These are phyloP conservation scores for Iberis amara DNA, from an alignment of 441 rosid species.

Conservation along the genomic window DNA sequence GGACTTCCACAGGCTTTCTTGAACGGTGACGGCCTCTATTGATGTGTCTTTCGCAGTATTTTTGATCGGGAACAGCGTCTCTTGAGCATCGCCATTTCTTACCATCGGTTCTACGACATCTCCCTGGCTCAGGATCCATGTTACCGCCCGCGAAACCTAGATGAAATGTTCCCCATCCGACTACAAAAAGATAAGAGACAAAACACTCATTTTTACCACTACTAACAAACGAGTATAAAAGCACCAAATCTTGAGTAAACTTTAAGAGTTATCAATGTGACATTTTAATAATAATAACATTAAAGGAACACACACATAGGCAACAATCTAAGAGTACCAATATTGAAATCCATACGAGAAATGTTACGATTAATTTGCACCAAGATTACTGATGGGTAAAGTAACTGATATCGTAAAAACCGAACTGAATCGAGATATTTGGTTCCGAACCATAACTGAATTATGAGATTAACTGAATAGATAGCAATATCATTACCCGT, in stretches of 20 bases:
- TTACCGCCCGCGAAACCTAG: conserved; percentile 58
- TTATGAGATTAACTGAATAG: too few species aligned
- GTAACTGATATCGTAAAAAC: too few species aligned
- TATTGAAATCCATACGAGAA: neutral
- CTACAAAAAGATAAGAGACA: conserved; percentile 28
- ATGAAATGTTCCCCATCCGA: conserved; percentile 74
- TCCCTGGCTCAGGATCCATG: conserved; percentile 86
- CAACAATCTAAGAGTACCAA: neutral
- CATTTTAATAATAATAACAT: conserved; percentile 2
- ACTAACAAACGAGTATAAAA: neutral
- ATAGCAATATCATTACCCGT: too few species aligned
- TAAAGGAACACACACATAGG: neutral
- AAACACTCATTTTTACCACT: neutral
- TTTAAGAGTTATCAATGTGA: too few species aligned
- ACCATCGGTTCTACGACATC: conserved; percentile 93
- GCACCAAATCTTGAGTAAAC: neutral
- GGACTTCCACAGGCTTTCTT: conserved; percentile 99
- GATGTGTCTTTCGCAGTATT: conserved; percentile 86
- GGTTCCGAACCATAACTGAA: too few species aligned
- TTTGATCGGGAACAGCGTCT: conserved; percentile 84
- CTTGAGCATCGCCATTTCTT: conserved; percentile 95
- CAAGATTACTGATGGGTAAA: too few species aligned
- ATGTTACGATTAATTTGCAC: too few species aligned
- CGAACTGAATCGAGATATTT: too few species aligned
- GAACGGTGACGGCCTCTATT: conserved; percentile 98